Conservation (phyloP, 495 filamentous ascomycete species). For the Cudoniella acicularis region DNA sequence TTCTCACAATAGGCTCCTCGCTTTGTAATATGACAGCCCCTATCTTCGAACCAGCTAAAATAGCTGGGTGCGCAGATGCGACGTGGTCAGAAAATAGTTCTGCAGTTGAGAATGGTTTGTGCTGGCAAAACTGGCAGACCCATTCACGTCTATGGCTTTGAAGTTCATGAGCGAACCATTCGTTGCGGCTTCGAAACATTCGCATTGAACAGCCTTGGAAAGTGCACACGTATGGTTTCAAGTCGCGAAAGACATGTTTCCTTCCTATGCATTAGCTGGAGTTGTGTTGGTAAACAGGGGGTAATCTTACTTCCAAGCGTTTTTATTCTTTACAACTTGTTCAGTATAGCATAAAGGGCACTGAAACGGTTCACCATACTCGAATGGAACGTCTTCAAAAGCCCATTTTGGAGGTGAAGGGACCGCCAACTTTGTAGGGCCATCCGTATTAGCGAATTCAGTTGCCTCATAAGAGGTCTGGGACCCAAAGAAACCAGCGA, state of each 20-base stretch:
- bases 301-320: slow-evolving; percentile 31
- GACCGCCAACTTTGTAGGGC: slow-evolving; percentile 3
- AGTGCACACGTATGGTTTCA: slow-evolving; percentile 33
- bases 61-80: not conserved
- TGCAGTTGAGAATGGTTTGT: not conserved
- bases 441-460: not conserved
- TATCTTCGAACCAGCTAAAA: slow-evolving; percentile 4
- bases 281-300: not conserved
- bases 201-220: slow-evolving; percentile 13
- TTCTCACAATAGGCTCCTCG: slow-evolving; percentile 15
- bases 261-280: slow-evolving; percentile 9
- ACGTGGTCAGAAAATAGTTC: not conserved
- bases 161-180: slow-evolving; percentile 24
- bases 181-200: slow-evolving; percentile 17
- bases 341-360: slow-evolving; percentile 36
- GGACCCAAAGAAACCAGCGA: slow-evolving; percentile 11
- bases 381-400: slow-evolving; percentile 14
- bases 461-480: slow-evolving; percentile 23
- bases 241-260: slow-evolving; percentile 31
- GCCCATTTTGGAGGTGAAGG: slow-evolving; percentile 12
- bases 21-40: slow-evolving; percentile 14
- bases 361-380: slow-evolving; percentile 27
- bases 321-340: slow-evolving; percentile 24
- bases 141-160: slow-evolving; percentile 20
- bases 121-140: slow-evolving; percentile 1